These are phyloP conservation scores for Pseudogymnoascus sp. DNA, from an alignment of 2,329 filamentous ascomycete species.

Conservation along the genomic window DNA sequence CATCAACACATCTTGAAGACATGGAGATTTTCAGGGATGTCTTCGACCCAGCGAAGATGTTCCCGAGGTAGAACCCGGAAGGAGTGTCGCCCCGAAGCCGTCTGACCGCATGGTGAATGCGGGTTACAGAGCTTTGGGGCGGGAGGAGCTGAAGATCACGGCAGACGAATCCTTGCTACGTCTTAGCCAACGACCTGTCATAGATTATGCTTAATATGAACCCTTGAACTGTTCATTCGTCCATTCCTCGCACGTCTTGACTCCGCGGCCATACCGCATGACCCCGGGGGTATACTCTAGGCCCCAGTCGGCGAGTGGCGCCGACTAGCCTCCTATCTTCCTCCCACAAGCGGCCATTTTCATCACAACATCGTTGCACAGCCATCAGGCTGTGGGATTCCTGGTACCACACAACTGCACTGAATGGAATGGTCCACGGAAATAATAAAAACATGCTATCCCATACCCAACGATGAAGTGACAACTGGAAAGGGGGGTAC, in stretches of 20 bases:
- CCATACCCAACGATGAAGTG: background rate
- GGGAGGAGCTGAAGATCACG: background rate
- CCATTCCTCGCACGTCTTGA: background rate
- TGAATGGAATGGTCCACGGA: background rate
- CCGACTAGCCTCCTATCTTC: background rate
- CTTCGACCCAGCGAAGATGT: constrained; percentile 44
- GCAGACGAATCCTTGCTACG: background rate
- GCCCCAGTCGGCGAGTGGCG: background rate
- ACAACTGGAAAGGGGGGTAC: background rate
- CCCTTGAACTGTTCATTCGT: background rate
- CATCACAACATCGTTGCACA: background rate
- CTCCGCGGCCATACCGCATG: background rate
- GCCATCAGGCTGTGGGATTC: background rate
- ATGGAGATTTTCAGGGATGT: constrained; percentile 46
- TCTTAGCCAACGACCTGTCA: constrained; percentile 7
- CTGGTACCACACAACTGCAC: background rate
- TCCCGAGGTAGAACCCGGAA: constrained; percentile 4
- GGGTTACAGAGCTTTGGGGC: background rate
- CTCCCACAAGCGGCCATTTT: background rate
- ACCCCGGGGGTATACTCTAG: background rate
- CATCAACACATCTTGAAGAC: constrained; percentile 31
- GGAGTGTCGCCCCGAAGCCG: background rate
- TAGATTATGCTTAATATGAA: constrained; percentile 10
- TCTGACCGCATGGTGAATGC: constrained; percentile 3
- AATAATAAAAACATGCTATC: background rate